A percentile compares a stretch with the other conserved stretches of the same genome.
Conservation (phyloP, 1,139 yeast genomes). For the Yamadazyma dendronema region DNA sequence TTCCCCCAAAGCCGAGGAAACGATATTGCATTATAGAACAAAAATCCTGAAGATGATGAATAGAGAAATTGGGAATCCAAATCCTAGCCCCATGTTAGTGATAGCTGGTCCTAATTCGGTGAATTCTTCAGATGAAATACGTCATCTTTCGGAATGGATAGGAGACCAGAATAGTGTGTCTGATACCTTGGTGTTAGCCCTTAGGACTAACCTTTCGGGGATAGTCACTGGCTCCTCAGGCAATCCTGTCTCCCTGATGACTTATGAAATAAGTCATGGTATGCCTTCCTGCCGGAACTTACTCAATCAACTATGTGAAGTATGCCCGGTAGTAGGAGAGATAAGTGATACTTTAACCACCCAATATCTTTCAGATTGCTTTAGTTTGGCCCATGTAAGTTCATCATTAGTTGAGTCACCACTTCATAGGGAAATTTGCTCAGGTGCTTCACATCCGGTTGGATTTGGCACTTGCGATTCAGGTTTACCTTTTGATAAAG, state of each 20-base stretch:
- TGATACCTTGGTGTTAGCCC: conserved; percentile 17
- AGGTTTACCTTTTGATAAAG: conserved; percentile 19
- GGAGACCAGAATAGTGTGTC: conserved; percentile 11
- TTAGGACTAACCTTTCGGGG: conserved; percentile 35
- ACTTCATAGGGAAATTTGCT: conserved; percentile 43
- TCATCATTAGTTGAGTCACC: conserved; percentile 42
- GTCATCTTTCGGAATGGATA: conserved; percentile 44
- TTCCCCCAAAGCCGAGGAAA: conserved; percentile 22
- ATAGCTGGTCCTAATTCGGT: conserved; percentile 41
- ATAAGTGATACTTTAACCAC: conserved; percentile 46
- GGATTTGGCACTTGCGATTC: conserved; percentile 36
- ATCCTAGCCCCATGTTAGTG: conserved; percentile 27
- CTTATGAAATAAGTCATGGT: conserved; percentile 39
- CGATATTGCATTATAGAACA: conserved; percentile 25
- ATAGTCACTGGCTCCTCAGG: neutral
- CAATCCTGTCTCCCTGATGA: conserved; percentile 18
- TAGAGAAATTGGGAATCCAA: neutral
- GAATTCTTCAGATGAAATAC: conserved; percentile 28
- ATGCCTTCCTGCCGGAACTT: conserved; percentile 39
- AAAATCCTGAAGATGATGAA: conserved; percentile 16
- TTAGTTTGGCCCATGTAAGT: conserved; percentile 36
- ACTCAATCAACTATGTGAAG: conserved; percentile 33
- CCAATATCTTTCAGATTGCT: conserved; percentile 46
- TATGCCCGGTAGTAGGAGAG: conserved; percentile 38
- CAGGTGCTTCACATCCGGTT: conserved; percentile 45